Conservation (phyloP, 768 basidiomycete genomes). For the Lentinula guzmanii region DNA sequence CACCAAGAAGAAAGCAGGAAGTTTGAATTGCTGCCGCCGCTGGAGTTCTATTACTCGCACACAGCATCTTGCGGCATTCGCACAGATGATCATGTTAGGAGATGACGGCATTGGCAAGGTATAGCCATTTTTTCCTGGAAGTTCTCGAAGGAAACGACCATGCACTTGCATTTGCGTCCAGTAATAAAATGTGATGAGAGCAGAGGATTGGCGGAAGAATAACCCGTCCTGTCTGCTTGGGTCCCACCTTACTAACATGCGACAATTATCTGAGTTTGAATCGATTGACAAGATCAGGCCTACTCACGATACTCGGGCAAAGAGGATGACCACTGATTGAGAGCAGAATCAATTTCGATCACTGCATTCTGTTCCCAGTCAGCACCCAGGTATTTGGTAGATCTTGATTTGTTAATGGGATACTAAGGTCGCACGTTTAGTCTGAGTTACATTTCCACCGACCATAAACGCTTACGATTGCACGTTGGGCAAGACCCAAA, state of each 20-base stretch:
- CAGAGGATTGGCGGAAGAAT: conserved; percentile 32
- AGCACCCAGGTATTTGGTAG: conserved; percentile 20
- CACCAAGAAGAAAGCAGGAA: neutral
- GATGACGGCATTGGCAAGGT: conserved; percentile 7
- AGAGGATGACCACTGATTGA: conserved; percentile 56
- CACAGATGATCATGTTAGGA: conserved; percentile 33
- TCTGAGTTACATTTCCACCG: conserved; percentile 1
- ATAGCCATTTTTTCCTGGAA: conserved; percentile 11
- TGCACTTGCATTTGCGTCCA: conserved; percentile 38
- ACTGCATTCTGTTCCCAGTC: conserved; percentile 53
- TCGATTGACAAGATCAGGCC: neutral
- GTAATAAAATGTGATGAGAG: conserved; percentile 35
- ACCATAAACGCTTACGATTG: conserved; percentile 37
- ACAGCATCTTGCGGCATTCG: conserved; percentile 27
- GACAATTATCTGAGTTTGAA: neutral
- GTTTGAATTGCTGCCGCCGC: neutral
- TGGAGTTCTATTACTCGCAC: conserved; percentile 32
- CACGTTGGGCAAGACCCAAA: conserved; percentile 53
- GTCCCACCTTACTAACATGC: conserved; percentile 16
- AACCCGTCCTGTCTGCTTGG: conserved; percentile 17
- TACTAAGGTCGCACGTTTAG: conserved; percentile 17
- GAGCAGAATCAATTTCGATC: conserved; percentile 54
- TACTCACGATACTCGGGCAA: conserved; percentile 50
- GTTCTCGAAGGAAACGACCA: conserved; percentile 34
- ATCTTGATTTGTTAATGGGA: conserved; percentile 8